phyloP scores from a whole-genome alignment of 805 yeast genomes.

The Candida easanensis region DNA sequence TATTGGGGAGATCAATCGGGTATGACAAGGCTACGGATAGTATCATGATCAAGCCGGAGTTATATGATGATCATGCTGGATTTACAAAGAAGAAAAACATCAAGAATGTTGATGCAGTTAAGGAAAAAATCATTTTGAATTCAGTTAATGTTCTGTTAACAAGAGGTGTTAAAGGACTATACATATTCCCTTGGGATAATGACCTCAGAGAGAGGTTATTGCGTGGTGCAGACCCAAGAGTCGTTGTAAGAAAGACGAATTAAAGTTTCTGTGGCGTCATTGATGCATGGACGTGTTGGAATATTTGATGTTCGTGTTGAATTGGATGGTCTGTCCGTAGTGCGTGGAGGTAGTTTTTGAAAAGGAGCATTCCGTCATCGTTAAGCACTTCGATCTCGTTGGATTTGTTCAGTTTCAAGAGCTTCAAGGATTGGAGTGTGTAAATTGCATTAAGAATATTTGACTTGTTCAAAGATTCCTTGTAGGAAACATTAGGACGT shows the following conservation, averaged over 20 bases:
- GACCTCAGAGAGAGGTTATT: constrained; percentile 34
- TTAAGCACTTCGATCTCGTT: constrained; percentile 16
- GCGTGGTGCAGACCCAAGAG: constrained; percentile 12
- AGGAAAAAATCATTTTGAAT: constrained; percentile 40
- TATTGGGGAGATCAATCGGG: constrained; percentile 41
- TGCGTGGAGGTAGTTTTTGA: constrained; percentile 12
- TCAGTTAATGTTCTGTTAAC: constrained; percentile 44
- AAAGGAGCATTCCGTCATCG: constrained; percentile 8
- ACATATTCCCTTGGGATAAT: constrained; percentile 41
- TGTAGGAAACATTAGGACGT: constrained; percentile 16
- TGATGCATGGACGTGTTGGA: constrained; percentile 2
- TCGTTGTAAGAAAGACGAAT: constrained; percentile 6
- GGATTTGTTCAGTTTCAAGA: constrained; percentile 14
- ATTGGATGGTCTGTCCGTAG: constrained; percentile 8
- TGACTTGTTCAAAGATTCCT: constrained; percentile 24
- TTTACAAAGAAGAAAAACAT: constrained; percentile 42
- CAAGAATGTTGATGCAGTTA: constrained; percentile 33
- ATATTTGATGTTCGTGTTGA: constrained; percentile 5
- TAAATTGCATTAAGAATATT: constrained; percentile 23
- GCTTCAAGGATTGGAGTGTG: constrained; percentile 18
- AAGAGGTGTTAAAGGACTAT: constrained; percentile 43
- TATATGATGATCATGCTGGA: constrained; percentile 46
- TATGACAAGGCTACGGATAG: constrained; percentile 36
- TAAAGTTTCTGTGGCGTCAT: not conserved
- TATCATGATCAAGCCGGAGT: constrained; percentile 33